These are phyloP conservation scores for Phytophthora pini DNA, from an alignment of 352 stramenopile genomes.

Conservation along the genomic window DNA sequence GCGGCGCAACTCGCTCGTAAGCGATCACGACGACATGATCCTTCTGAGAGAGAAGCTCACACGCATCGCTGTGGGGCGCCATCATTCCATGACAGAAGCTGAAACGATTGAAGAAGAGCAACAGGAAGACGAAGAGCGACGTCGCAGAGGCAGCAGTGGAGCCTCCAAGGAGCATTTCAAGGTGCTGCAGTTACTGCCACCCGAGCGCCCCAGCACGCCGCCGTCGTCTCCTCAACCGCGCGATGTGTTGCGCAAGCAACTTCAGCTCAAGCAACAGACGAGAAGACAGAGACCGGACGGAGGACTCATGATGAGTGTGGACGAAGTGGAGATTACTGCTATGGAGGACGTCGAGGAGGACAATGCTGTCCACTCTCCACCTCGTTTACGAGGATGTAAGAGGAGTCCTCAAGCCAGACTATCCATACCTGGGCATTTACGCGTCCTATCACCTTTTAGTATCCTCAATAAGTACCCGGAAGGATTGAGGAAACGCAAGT, in stretches of 20 bases:
- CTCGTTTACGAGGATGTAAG: slow-evolving; percentile 11
- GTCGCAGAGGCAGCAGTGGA: slow-evolving; percentile 14
- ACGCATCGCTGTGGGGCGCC: slow-evolving; percentile 60
- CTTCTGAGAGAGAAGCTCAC: slow-evolving; percentile 80
- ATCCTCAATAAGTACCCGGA: slow-evolving; percentile 72
- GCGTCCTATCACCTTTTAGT: slow-evolving; percentile 58
- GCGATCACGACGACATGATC: slow-evolving; percentile 68
- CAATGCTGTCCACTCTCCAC: slow-evolving; percentile 25
- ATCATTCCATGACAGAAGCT: slow-evolving; percentile 11
- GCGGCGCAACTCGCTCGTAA: slow-evolving; percentile 67
- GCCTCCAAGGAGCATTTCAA: slow-evolving; percentile 42
- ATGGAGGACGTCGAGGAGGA: slow-evolving; percentile 41
- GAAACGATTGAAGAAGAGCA: slow-evolving; percentile 11
- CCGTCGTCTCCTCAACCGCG: slow-evolving; percentile 81
- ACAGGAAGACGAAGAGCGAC: slow-evolving; percentile 11
- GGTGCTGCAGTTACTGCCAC: slow-evolving; percentile 47
- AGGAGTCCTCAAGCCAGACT: slow-evolving; percentile 41
- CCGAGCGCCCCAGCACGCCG: slow-evolving; percentile 68
- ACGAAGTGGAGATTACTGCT: slow-evolving; percentile 65
- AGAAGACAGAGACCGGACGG: slow-evolving; percentile 9
- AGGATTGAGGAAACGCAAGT: slow-evolving; percentile 82
- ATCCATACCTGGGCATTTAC: slow-evolving; percentile 67
- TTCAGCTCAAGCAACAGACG: slow-evolving; percentile 57
- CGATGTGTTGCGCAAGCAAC: slow-evolving; percentile 75
- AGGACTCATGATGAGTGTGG: slow-evolving; percentile 55